A percentile compares a stretch with the other conserved stretches of the same genome.
Evolutionary conservation across 768 basidiomycete genomes (phyloP).

Genomic region (Pleurotus djamor): DNA sequence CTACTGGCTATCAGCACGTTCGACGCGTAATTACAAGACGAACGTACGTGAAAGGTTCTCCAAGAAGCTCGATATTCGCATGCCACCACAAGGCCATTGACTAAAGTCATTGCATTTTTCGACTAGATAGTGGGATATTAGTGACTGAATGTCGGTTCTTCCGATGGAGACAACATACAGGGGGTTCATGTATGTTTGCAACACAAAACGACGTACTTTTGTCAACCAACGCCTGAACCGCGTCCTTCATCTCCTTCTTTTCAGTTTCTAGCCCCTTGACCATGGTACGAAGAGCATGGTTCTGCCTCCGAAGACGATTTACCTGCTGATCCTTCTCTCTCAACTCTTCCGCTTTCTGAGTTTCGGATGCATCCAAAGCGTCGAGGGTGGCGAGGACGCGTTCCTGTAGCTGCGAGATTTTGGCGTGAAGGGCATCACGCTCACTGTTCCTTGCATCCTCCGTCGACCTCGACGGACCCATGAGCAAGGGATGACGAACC

Average conservation of each 20-base stretch:
- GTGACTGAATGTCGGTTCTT: neutral
- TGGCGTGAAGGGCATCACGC: slow-evolving; percentile 13
- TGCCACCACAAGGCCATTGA: slow-evolving; percentile 43
- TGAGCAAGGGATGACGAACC: too few species aligned
- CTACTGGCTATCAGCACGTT: too few species aligned
- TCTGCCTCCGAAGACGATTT: slow-evolving; percentile 2
- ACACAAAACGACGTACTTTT: slow-evolving; percentile 45
- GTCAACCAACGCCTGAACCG: slow-evolving; percentile 49
- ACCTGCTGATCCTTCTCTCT: slow-evolving; percentile 5
- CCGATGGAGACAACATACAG: neutral
- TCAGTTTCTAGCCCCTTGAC: slow-evolving; percentile 30
- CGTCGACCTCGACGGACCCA: too few species aligned
- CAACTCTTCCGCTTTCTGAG: slow-evolving; percentile 9
- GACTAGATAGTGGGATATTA: slow-evolving; percentile 25
- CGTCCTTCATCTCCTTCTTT: slow-evolving; percentile 51
- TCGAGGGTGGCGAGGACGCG: slow-evolving; percentile 15
- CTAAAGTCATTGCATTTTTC: slow-evolving; percentile 42
- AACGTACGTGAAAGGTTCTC: too few species aligned
- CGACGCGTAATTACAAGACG: too few species aligned
- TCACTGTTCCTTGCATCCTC: neutral
- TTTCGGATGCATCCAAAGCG: slow-evolving; percentile 10
- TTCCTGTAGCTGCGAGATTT: slow-evolving; percentile 16
- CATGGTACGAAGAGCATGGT: slow-evolving; percentile 3
- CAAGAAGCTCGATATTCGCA: slow-evolving; percentile 35
- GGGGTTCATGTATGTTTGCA: neutral